Evolutionary conservation across 2,329 filamentous ascomycete genomes (phyloP).

Genomic region (Fusarium decemcellulare): DNA sequence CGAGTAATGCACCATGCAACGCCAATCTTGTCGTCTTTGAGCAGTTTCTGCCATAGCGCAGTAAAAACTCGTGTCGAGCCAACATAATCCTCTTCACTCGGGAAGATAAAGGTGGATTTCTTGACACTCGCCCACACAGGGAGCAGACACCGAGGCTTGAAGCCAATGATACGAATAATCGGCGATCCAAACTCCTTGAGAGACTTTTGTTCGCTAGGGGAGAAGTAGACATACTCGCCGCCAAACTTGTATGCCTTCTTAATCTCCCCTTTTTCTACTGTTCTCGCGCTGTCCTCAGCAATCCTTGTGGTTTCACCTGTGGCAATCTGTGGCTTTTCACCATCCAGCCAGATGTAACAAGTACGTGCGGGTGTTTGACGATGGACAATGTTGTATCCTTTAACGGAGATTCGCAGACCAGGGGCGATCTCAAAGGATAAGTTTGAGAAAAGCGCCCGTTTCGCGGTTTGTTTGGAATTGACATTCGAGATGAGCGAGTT

Average conservation of each 20-base stretch:
- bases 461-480: slow-evolving; percentile 89
- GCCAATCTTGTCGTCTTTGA: slow-evolving; percentile 84
- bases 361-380: slow-evolving; percentile 85
- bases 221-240: slow-evolving; percentile 89
- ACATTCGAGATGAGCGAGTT: slow-evolving; percentile 88
- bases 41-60: slow-evolving; percentile 88
- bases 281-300: slow-evolving; percentile 82
- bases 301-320: slow-evolving; percentile 80
- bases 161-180: slow-evolving; percentile 90
- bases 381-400: slow-evolving; percentile 92
- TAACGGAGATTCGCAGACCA: slow-evolving; percentile 87
- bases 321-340: slow-evolving; percentile 88
- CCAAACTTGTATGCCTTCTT: slow-evolving; percentile 97
- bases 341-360: slow-evolving; percentile 89
- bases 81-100: slow-evolving; percentile 89
- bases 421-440: slow-evolving; percentile 91
- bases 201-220: slow-evolving; percentile 83
- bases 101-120: slow-evolving; percentile 93
- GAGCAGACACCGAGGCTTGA: slow-evolving; percentile 84
- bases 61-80: slow-evolving; percentile 95
- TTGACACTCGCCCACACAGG: slow-evolving; percentile 88
- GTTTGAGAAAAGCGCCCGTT: slow-evolving; percentile 87
- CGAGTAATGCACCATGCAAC: slow-evolving; percentile 93
- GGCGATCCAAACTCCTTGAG: slow-evolving; percentile 87
- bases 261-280: slow-evolving; percentile 85